Evolutionary conservation across 2,329 filamentous ascomycete species (phyloP), one percentile per base, ranked within the genome.

Genomic region (Stemphylium beticola): DNA sequence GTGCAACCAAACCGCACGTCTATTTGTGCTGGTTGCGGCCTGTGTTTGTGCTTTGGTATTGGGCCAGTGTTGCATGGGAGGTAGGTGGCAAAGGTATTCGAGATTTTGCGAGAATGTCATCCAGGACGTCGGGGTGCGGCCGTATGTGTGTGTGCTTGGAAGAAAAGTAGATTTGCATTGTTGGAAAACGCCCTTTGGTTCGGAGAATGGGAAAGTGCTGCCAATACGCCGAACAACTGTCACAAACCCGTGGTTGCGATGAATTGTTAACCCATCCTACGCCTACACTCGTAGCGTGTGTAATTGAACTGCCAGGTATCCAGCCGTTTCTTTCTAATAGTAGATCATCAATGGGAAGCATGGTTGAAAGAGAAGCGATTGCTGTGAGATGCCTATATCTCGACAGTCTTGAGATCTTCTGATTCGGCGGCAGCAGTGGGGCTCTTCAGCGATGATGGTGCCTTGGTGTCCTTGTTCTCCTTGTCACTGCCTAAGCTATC

Each of bases 361-460:
- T 55, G 24, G 24, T 50, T 41, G 36, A 38, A 42, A 44, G 43
- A 46, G 43, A 49, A 54, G 29, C 48, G 34, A 36, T 43, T 52
- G 20, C 17, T 32, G 33, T 29, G 49, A 38, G 20, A 41, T 55
- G 52, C 42, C 60, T 74, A 76, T 72, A 81, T 81, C 66, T 80
- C 77, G 42, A 81, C 78, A 12, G 78, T 80, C 72, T 80, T 81
- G 72, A 81, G 76, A 58, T 80, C 79, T 38, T 61, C 67, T 49
- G 66, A 48, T 22, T 74, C 71, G 9, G 62, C 45, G 20, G 34
- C 26, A 7, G 45, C 34, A 32, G 64, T 59, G 3, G 66, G 61
- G 48, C 64, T 73, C 61, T 74, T 74, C 15, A 70, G 39, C n/a
- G 67, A 65, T 7, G 54, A 52, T 39, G 62, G 55, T 41, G 62